phyloP scores from a whole-genome alignment of 2,329 filamentous ascomycete genomes.

The Fusarium palustre region DNA sequence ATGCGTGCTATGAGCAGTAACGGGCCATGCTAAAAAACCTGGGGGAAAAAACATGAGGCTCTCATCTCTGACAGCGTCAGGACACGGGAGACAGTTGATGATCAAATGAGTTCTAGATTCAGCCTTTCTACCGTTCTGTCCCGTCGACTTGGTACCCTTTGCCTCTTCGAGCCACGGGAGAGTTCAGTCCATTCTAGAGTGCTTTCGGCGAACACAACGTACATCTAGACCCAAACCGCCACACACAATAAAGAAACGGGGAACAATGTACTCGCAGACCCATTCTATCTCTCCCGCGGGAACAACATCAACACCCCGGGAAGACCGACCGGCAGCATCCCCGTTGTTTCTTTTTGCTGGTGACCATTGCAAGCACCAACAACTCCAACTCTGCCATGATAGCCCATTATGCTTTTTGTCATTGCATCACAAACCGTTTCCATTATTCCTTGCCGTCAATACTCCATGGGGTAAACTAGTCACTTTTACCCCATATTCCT shows the following conservation, averaged over 20 bases:
- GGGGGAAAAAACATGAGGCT: not conserved
- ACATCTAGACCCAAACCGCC: not conserved
- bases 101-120: not conserved
- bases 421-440: slow-evolving; percentile 10
- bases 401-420: not conserved
- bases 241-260: not conserved
- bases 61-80: not conserved
- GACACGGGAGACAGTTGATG: too few relatives aligned
- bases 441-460: not conserved
- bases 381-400: not conserved
- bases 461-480: slow-evolving; percentile 19
- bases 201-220: not conserved
- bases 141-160: not conserved
- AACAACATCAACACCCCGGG: not conserved
- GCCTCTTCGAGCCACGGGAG: not conserved
- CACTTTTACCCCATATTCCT: slow-evolving; percentile 19
- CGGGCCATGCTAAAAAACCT: not conserved
- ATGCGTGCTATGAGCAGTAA: not conserved
- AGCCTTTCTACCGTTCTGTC: not conserved
- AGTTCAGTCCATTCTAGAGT: not conserved
- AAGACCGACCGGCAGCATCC: not conserved
- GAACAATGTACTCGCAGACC: not conserved
- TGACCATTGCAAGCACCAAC: not conserved
- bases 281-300: not conserved
- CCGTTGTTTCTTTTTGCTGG: not conserved